phyloP scores from a whole-genome alignment of 2,329 filamentous ascomycete species.

The Leptographium procerum region DNA sequence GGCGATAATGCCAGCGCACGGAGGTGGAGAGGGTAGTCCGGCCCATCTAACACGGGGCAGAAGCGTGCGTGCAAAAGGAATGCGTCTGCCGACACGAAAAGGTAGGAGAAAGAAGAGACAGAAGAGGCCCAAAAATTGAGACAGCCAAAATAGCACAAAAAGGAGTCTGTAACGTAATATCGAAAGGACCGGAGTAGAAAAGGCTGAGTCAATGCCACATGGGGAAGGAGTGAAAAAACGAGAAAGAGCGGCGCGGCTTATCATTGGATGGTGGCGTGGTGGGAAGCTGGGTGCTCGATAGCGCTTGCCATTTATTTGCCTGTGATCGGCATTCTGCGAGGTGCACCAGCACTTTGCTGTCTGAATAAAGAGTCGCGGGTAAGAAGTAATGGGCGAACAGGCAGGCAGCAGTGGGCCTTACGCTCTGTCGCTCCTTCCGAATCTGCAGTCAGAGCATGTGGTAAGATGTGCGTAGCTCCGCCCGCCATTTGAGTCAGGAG shows the following conservation, averaged over 20 bases:
- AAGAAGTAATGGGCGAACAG: no score
- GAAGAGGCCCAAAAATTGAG: not conserved
- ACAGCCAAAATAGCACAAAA: not conserved
- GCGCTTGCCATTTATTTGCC: not conserved
- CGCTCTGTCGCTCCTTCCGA: no score
- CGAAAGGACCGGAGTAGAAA: not conserved
- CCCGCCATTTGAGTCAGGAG: not conserved
- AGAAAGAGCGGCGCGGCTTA: not conserved
- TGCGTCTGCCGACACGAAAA: not conserved
- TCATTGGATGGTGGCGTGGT: not conserved
- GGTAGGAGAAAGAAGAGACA: not conserved
- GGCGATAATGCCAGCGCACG: not conserved
- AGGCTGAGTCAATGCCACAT: not conserved
- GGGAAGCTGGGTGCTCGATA: not conserved
- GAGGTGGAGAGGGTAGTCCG: not conserved
- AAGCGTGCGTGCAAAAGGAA: not conserved
- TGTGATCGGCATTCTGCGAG: not conserved
- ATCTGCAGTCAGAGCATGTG: not conserved
- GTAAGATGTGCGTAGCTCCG: not conserved
- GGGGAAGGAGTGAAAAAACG: not conserved
- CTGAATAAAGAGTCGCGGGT: no score
- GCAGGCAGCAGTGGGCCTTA: no score
- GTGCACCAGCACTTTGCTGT: not conserved
- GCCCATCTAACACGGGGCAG: not conserved
- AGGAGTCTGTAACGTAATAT: not conserved